A percentile compares a stretch with the other conserved stretches of the same genome.
Conservation (phyloP, 164 flowering plant genomes). For the Berberis thunbergii region DNA sequence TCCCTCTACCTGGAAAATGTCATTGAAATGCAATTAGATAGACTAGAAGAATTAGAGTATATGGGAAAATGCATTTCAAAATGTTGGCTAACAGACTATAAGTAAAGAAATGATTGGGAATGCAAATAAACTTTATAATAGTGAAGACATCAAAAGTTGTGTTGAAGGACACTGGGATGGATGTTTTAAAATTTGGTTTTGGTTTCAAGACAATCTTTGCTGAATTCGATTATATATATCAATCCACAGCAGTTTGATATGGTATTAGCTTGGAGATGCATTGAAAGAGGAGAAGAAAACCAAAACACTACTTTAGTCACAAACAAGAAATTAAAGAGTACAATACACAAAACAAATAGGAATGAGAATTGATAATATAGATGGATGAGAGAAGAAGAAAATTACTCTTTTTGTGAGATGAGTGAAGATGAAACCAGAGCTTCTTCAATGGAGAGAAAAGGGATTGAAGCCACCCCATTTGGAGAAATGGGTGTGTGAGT, state of each 20-base stretch:
- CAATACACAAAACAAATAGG: background rate
- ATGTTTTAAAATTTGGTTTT: no score
- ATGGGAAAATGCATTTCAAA: background rate
- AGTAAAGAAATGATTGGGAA: background rate
- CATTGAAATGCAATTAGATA: conserved; percentile 1
- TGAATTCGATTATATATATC: background rate
- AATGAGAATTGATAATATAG: conserved; percentile 17
- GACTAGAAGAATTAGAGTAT: background rate
- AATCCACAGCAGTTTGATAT: background rate
- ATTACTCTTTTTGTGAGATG: conserved; percentile 34
- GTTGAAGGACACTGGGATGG: no score
- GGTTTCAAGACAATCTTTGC: background rate
- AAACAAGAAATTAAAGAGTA: background rate
- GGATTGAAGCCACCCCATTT: conserved; percentile 61
- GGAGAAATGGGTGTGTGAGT: conserved; percentile 8
- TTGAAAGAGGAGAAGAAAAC: background rate
- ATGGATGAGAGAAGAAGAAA: conserved; percentile 5
- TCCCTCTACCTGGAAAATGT: conserved; percentile 71
- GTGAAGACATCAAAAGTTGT: no score
- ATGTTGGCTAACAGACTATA: background rate
- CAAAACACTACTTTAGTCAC: background rate
- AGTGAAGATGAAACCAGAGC: conserved; percentile 45
- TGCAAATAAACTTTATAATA: background rate
- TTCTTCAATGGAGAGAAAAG: conserved; percentile 57
- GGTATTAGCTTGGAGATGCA: background rate